phyloP scores from a whole-genome alignment of 768 basidiomycete genomes.

The Panaeolus cyanescens region DNA sequence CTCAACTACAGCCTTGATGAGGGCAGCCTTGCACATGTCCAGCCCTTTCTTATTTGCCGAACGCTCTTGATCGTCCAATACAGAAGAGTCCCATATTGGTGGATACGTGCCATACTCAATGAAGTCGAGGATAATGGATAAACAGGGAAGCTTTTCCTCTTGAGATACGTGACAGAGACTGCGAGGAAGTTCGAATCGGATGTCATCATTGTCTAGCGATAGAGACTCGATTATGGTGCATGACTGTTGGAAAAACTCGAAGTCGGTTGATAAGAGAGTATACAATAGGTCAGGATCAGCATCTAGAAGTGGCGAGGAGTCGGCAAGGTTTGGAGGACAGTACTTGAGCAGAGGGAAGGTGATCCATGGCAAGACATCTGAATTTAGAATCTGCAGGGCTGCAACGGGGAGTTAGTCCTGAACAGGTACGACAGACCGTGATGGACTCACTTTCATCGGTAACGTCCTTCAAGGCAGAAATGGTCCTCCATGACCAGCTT shows the following conservation, averaged over 20 bases:
- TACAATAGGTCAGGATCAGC: slow-evolving; percentile 41
- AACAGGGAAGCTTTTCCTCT: slow-evolving; percentile 56
- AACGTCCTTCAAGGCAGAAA: slow-evolving; percentile 72
- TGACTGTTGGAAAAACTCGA: slow-evolving; percentile 71
- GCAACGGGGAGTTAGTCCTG: slow-evolving; percentile 2
- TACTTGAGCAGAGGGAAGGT: slow-evolving; percentile 60
- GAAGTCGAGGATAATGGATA: slow-evolving; percentile 69
- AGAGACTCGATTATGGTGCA: slow-evolving; percentile 79
- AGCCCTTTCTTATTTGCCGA: slow-evolving; percentile 70
- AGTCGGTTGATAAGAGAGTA: slow-evolving; percentile 61
- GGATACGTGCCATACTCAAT: slow-evolving; percentile 74
- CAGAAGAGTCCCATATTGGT: slow-evolving; percentile 56
- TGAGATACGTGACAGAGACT: slow-evolving; percentile 61
- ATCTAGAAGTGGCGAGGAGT: slow-evolving; percentile 39
- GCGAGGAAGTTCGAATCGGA: slow-evolving; percentile 71
- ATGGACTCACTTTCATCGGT: slow-evolving; percentile 63
- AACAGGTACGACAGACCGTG: background rate
- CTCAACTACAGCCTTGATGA: slow-evolving; percentile 86
- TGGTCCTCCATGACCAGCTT: slow-evolving; percentile 77
- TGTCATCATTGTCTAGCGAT: slow-evolving; percentile 75
- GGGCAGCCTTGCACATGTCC: slow-evolving; percentile 80
- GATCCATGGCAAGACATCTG: slow-evolving; percentile 65
- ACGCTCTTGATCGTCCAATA: slow-evolving; percentile 50
- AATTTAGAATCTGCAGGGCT: slow-evolving; percentile 62
- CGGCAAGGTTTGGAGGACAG: slow-evolving; percentile 50